Conservation (phyloP, 495 filamentous ascomycete species). For the Talaromyces trachyspermus region DNA sequence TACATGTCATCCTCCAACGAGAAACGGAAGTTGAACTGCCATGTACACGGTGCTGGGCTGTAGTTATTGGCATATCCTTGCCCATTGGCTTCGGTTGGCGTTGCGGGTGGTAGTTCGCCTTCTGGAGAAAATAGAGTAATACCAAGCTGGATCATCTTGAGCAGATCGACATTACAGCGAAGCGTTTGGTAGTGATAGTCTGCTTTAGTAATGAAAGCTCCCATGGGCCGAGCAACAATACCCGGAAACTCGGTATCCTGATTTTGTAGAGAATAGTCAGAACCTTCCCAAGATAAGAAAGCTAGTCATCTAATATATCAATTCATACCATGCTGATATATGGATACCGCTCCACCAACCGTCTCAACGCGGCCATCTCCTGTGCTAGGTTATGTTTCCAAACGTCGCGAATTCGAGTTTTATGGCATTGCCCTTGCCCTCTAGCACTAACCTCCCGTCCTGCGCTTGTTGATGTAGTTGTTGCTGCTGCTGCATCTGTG, state of each 20-base stretch:
- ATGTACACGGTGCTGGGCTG: constrained; percentile 72
- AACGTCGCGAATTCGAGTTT: constrained; percentile 86
- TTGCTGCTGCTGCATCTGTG: constrained; percentile 62
- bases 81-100: constrained; percentile 50
- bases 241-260: constrained; percentile 98
- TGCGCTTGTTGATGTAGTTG: constrained; percentile 27
- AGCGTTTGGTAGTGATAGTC: constrained; percentile 98
- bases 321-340: constrained; percentile 89
- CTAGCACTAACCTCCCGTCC: constrained; percentile 38
- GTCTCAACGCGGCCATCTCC: constrained; percentile 74
- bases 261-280: background rate
- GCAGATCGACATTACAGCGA: constrained; percentile 90
- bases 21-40: constrained; percentile 99
- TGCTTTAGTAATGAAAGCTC: constrained; percentile 83
- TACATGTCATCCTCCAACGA: constrained; percentile 94
- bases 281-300: background rate
- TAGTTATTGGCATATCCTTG: constrained; percentile 45
- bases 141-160: constrained; percentile 94
- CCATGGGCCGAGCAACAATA: constrained; percentile 91
- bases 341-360: constrained; percentile 79
- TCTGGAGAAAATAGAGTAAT: constrained; percentile 85
- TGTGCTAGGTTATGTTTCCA: constrained; percentile 88
- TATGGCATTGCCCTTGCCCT: constrained; percentile 36
- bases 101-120: constrained; percentile 73
- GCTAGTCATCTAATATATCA: background rate